phyloP scores from a whole-genome alignment of 2,329 filamentous ascomycete genomes.

The Dothistroma septosporum region DNA sequence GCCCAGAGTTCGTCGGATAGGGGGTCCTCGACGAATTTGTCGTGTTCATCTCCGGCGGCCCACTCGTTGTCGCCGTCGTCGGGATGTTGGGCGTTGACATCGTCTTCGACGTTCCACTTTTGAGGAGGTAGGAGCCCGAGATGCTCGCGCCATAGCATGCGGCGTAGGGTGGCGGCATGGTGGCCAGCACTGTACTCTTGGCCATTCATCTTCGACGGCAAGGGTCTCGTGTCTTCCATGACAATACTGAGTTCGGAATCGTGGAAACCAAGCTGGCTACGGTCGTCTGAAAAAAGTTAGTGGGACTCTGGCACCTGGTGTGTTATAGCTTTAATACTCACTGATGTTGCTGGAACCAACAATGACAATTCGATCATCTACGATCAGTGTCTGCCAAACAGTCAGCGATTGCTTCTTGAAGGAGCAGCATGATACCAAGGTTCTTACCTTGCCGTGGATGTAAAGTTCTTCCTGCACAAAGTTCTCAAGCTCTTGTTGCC shows the following conservation, averaged over 20 bases:
- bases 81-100: conserved; percentile 74
- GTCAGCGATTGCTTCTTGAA: conserved; percentile 12
- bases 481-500: conserved; percentile 74
- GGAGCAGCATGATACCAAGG: neutral
- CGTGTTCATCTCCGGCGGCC: conserved; percentile 63
- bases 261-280: conserved; percentile 79
- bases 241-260: conserved; percentile 89
- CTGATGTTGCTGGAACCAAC: conserved; percentile 67
- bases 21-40: conserved; percentile 58
- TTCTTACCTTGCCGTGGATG: conserved; percentile 75
- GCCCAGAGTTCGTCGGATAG: conserved; percentile 56
- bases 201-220: conserved; percentile 75
- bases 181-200: conserved; percentile 71
- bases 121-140: conserved; percentile 76
- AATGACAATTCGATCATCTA: conserved; percentile 78
- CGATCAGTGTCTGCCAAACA: conserved; percentile 57
- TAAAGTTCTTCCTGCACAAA: conserved; percentile 97
- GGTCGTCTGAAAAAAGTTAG: conserved; percentile 54
- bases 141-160: conserved; percentile 87
- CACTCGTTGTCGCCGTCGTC: conserved; percentile 66
- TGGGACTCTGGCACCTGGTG: too few species aligned
- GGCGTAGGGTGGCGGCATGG: conserved; percentile 74
- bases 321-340: too few species aligned
- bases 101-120: conserved; percentile 58
- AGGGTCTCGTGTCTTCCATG: conserved; percentile 72